Percentiles rank a stretch among this genome's conserved stretches.
Conservation (phyloP, 345 rosid species). For the Arabis hirsuta region DNA sequence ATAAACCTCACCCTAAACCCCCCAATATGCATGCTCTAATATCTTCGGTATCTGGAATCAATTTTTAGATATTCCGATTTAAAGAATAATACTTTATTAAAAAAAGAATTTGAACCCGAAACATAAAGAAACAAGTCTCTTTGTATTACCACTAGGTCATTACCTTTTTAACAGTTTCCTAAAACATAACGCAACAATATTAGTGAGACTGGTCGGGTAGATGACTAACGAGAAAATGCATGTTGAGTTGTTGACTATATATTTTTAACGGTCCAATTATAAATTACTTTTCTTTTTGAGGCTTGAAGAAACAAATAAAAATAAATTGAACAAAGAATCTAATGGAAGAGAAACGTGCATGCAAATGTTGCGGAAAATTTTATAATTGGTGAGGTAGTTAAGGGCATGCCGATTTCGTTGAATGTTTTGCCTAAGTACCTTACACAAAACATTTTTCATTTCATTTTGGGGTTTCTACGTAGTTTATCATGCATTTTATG, state of each 20-base stretch:
- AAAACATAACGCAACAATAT: too few species aligned
- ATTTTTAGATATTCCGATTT: too few species aligned
- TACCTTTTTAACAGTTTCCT: too few species aligned
- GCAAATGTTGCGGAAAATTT: slow-evolving; percentile 40
- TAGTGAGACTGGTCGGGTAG: slow-evolving; percentile 38
- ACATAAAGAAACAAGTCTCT: too few species aligned
- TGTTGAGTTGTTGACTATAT: slow-evolving; percentile 43
- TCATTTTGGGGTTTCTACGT: not conserved
- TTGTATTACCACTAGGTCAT: too few species aligned
- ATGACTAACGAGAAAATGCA: slow-evolving; percentile 42
- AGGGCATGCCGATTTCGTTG: slow-evolving; percentile 41
- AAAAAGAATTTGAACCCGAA: too few species aligned
- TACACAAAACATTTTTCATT: slow-evolving; percentile 20
- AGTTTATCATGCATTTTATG: slow-evolving; percentile 40
- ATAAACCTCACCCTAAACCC: too few species aligned
- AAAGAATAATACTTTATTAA: too few species aligned
- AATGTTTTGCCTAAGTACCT: slow-evolving; percentile 32
- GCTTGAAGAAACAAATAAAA: not conserved
- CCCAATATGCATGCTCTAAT: too few species aligned
- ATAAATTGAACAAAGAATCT: slow-evolving; percentile 31
- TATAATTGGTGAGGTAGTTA: slow-evolving; percentile 41
- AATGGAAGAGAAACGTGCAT: slow-evolving; percentile 43
- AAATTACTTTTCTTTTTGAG: not conserved
- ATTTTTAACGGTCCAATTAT: slow-evolving; percentile 3
- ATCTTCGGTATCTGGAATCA: too few species aligned